Conservation (phyloP, 306 rosid species). For the Ormosia semicastrata region DNA sequence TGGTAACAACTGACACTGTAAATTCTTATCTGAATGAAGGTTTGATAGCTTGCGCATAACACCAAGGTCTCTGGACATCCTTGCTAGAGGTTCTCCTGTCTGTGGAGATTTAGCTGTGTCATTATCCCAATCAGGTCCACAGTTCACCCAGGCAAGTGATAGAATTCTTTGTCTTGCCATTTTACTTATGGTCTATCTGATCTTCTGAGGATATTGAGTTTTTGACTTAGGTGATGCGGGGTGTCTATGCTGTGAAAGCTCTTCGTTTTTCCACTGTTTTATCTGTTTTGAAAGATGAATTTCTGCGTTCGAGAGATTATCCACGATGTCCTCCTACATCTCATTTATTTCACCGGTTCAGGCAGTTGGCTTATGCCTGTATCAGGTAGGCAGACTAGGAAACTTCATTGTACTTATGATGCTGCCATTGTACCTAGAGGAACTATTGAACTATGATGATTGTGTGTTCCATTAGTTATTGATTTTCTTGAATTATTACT, state of each 20-base stretch:
- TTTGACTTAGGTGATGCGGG: conserved; percentile 77
- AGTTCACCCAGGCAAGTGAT: conserved; percentile 85
- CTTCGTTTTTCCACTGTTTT: conserved; percentile 84
- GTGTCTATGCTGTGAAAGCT: conserved; percentile 90
- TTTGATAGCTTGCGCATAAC: conserved; percentile 98
- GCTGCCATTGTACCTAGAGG: conserved; percentile 12
- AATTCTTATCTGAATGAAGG: conserved; percentile 56
- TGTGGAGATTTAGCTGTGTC: conserved; percentile 99
- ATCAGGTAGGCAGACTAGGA: conserved; percentile 66
- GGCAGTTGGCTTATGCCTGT: conserved; percentile 91
- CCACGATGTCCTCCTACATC: conserved; percentile 98
- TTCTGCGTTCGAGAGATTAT: conserved; percentile 95
- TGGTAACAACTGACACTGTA: conserved; percentile 27
- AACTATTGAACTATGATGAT: conserved; percentile 12
- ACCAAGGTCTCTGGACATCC: conserved; percentile 94
- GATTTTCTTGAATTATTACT: not conserved
- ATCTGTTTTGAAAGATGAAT: conserved; percentile 88
- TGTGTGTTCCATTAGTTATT: not conserved
- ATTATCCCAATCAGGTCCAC: conserved; percentile 97
- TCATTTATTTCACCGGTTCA: conserved; percentile 84
- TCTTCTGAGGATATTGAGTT: conserved; percentile 35
- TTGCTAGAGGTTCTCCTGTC: conserved; percentile 94
- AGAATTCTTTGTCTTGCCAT: conserved; percentile 18
- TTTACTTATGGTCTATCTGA: conserved; percentile 18
- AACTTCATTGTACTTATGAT: conserved; percentile 13